Base-by-base conservation (phyloP, 2,329 filamentous ascomycete genomes). In the Ophiognomonia clavigignenti-juglandacearum region DNA sequence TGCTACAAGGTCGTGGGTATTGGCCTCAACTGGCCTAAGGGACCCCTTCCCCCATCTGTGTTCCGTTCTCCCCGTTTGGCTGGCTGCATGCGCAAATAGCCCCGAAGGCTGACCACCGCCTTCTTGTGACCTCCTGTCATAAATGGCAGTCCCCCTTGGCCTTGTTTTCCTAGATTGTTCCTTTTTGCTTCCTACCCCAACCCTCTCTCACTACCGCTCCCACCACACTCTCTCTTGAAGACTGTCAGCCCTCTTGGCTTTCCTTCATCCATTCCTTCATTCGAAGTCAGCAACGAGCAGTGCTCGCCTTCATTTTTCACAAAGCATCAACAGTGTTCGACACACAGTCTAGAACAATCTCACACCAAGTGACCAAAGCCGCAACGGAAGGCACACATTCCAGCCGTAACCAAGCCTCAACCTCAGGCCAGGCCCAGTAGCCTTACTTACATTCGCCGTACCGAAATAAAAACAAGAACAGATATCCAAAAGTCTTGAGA, bases 271-370 rank as follows among this genome's bases (percentile, higher is more conserved):
- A 45, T 51, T 51, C 45, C 26, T 51, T 51, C 37, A 29, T 45
- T 20, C n/a, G 13, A 50, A 39, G 16, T 19, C 7, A 27, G 22
- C n/a, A 29, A n/a, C 32, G 45, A 51, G 48, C 48, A 51, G 48
- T 51, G 48, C 48, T 51, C 45, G 39, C 39, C 31, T 48, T 51
- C 45, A 41, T 36, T 38, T 48, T 41, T n/a, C 42, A 24, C 43
- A 24, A 24, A 24, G 35, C 29, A 20, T 45, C 9, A 18, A 14
- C 20, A 39, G 43, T 39, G 29, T 23, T 14, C 8, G 19, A 18
- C 23, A 18, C 18, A 22, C 26, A 22, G 11, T 14, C 16, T 16
- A 4, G 14, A 35, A 5, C 3, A n/a, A 7, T 16, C 32, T 16
- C 6, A 8, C 32, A n/a, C 14, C 14, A 20, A 9, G 29, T 35